Evolutionary conservation across 148 eudicot genomes (phyloP).

Genomic region (Persicaria maculosa): DNA sequence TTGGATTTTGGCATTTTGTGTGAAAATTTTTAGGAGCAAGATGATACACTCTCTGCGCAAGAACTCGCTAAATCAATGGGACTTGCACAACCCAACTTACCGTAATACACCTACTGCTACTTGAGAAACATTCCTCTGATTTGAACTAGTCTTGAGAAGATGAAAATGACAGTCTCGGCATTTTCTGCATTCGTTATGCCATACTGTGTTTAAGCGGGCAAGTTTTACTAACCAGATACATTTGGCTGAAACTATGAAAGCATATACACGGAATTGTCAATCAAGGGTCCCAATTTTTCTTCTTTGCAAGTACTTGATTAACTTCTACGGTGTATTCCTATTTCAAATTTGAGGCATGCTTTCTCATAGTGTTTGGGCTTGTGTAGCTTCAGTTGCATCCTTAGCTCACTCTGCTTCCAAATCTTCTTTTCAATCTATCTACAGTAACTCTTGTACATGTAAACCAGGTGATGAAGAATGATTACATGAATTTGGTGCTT

Average conservation of each 20-base stretch:
- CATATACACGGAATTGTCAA: background rate
- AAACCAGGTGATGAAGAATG: background rate
- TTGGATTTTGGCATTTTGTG: background rate
- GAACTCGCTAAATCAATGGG: slow-evolving; percentile 47
- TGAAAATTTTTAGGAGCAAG: slow-evolving; percentile 28
- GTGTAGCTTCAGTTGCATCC: background rate
- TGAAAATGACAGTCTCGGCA: background rate
- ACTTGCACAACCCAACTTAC: slow-evolving; percentile 41
- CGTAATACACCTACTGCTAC: slow-evolving; percentile 13
- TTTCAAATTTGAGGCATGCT: slow-evolving; percentile 5
- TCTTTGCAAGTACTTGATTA: slow-evolving; percentile 3
- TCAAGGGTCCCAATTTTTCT: background rate
- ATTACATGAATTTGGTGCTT: background rate
- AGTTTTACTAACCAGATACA: slow-evolving; percentile 1
- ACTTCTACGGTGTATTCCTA: background rate
- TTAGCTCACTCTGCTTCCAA: background rate
- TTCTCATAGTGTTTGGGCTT: background rate
- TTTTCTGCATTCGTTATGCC: background rate
- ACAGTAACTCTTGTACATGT: background rate
- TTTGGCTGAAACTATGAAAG: background rate
- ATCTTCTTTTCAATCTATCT: background rate
- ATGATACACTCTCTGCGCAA: slow-evolving; percentile 30
- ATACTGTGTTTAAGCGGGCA: background rate
- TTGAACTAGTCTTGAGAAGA: background rate
- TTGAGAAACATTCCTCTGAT: background rate